Conservation (phyloP, 441 rosid species). For the Daphne laureola region DNA sequence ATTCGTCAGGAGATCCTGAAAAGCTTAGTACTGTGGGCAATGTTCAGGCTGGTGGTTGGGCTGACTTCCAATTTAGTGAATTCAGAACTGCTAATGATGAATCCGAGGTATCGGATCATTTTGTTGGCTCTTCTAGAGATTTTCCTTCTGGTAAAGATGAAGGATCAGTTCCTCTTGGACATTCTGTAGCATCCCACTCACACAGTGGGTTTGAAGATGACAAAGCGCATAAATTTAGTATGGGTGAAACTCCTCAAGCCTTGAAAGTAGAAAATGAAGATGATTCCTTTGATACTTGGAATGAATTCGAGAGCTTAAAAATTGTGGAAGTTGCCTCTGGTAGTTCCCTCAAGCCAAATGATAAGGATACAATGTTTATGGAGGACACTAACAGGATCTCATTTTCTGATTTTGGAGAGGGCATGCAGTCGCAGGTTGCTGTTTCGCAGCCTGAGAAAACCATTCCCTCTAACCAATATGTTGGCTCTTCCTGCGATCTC, state of each 20-base stretch:
- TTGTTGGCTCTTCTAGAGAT: constrained; percentile 31
- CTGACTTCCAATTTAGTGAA: constrained; percentile 50
- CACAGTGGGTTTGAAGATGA: constrained; percentile 43
- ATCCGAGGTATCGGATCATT: constrained; percentile 28
- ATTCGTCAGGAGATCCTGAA: constrained; percentile 14
- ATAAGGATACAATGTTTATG: neutral
- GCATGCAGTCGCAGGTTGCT: constrained; percentile 42
- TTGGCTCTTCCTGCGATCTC: constrained; percentile 35
- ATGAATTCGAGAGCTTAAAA: constrained; percentile 63
- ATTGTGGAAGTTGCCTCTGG: constrained; percentile 25
- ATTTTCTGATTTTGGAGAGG: constrained; percentile 46
- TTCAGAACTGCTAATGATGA: constrained; percentile 23
- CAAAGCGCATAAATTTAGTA: constrained; percentile 23
- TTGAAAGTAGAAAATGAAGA: constrained; percentile 23
- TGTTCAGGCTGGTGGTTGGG: constrained; percentile 53
- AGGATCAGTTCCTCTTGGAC: constrained; percentile 37
- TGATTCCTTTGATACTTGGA: constrained; percentile 51
- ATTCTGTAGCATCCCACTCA: constrained; percentile 24
- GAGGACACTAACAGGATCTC: constrained; percentile 19
- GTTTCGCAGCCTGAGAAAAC: constrained; percentile 27
- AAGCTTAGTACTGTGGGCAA: constrained; percentile 39
- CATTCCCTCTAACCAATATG: constrained; percentile 30
- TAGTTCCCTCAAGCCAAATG: constrained; percentile 18
- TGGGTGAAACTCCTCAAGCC: constrained; percentile 12
- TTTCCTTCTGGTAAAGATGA: constrained; percentile 47